A percentile compares a stretch with the other conserved stretches of the same genome.
Conservation (phyloP, 2,329 filamentous ascomycete species). For the Beauveria sp. region DNA sequence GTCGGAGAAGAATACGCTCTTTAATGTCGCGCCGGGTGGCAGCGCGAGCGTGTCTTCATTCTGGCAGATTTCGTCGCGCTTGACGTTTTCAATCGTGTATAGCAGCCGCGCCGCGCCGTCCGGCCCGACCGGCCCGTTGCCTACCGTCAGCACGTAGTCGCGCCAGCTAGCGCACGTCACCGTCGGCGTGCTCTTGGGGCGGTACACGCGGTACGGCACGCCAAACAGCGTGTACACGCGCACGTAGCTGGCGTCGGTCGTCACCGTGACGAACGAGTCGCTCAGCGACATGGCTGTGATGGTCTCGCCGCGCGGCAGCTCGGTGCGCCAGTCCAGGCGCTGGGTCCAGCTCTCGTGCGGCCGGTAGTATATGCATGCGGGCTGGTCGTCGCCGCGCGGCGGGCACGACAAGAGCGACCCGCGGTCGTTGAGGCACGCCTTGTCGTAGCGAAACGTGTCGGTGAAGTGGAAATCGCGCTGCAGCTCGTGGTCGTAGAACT, state of each 20-base stretch:
- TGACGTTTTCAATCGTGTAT: constrained; percentile 93
- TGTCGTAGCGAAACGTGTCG: constrained; percentile 92
- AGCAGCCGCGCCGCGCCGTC: constrained; percentile 71
- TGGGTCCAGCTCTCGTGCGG: constrained; percentile 96
- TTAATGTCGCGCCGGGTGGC: constrained; percentile 63
- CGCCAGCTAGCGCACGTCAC: constrained; percentile 92
- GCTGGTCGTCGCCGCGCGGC: constrained; percentile 53
- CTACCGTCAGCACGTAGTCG: constrained; percentile 93
- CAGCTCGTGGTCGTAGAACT: constrained; percentile 92
- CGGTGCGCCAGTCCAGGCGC: constrained; percentile 80
- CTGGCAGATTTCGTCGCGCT: constrained; percentile 88
- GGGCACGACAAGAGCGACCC: constrained; percentile 81
- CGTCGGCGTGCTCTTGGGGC: constrained; percentile 82
- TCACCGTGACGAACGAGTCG: constrained; percentile 83
- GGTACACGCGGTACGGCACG: constrained; percentile 78
- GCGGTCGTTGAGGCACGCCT: constrained; percentile 81
- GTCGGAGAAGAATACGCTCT: constrained; percentile 86
- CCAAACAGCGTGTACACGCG: constrained; percentile 91
- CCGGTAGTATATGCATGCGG: constrained; percentile 86
- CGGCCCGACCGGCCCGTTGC: constrained; percentile 77
- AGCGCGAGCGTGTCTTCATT: constrained; percentile 88
- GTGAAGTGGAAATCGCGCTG: constrained; percentile 96
- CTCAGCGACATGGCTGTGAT: constrained; percentile 85
- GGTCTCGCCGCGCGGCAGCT: constrained; percentile 79
- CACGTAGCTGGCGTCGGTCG: constrained; percentile 80